Evolutionary conservation across 73 alveolate species (phyloP).

Genomic region (Paramecium biaurelia): DNA sequence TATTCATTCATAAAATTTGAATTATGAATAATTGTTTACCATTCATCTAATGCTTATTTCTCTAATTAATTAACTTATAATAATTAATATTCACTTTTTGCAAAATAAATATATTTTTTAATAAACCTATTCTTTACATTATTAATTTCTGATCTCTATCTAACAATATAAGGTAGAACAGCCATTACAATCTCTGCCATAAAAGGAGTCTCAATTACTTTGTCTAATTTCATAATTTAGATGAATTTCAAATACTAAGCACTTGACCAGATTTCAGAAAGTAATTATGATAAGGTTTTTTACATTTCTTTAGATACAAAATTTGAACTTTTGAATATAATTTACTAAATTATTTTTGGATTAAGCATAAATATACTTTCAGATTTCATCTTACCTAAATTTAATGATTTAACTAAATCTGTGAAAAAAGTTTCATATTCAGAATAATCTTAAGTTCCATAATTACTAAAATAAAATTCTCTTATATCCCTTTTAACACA

Average conservation of each 20-base stretch:
- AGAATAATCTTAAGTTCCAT: not conserved
- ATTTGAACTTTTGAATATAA: not conserved
- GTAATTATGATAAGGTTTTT: not conserved
- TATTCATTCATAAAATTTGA: not conserved
- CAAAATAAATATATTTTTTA: not conserved
- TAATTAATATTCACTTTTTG: not conserved
- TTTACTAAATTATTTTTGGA: not conserved
- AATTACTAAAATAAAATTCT: not conserved
- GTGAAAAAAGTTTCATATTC: not conserved
- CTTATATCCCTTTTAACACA: not conserved
- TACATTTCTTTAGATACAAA: not conserved
- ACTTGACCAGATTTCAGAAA: not conserved
- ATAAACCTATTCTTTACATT: not conserved
- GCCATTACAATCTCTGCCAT: not conserved
- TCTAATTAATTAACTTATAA: not conserved
- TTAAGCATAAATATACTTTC: not conserved
- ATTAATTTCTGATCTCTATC: not conserved
- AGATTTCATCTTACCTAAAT: not conserved
- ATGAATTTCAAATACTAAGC: not conserved
- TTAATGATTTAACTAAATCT: not conserved
- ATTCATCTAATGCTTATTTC: not conserved
- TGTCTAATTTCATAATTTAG: not conserved
- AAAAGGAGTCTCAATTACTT: constrained; percentile 5
- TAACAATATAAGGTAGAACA: not conserved
- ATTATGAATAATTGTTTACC: not conserved